Conservation (phyloP, 345 rosid genomes). For the Schrenkiella parvula region DNA sequence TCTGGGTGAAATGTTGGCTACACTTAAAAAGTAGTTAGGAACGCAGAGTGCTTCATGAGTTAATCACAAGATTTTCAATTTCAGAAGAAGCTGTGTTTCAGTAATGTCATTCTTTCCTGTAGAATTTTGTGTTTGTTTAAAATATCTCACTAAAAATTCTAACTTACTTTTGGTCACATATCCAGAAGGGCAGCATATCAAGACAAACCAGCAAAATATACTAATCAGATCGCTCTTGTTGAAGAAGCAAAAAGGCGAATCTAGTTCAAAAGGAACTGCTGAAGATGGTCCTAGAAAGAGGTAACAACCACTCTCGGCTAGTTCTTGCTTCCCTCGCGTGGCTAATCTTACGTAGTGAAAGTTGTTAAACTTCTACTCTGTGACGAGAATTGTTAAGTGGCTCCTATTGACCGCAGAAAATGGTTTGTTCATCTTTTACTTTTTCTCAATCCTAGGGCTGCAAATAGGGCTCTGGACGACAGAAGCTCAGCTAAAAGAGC, state of each 20-base stretch:
- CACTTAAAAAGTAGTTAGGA: background rate
- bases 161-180: conserved; percentile 2
- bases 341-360: background rate
- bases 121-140: background rate
- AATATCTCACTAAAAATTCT: background rate
- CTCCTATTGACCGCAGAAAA: background rate
- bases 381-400: background rate
- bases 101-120: background rate
- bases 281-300: conserved; percentile 75
- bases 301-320: conserved; percentile 25
- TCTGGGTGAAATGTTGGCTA: background rate
- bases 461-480: conserved; percentile 61
- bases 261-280: conserved; percentile 48
- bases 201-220: conserved; percentile 88
- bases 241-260: conserved; percentile 63
- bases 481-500: conserved; percentile 63
- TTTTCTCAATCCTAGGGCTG: conserved; percentile 41
- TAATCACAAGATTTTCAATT: background rate
- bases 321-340: background rate
- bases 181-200: conserved; percentile 71
- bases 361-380: background rate
- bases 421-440: background rate
- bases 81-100: background rate
- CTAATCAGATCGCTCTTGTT: conserved; percentile 80
- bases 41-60: background rate